Base-by-base conservation (phyloP, 345 rosid genomes). In the Balakata baccata region DNA sequence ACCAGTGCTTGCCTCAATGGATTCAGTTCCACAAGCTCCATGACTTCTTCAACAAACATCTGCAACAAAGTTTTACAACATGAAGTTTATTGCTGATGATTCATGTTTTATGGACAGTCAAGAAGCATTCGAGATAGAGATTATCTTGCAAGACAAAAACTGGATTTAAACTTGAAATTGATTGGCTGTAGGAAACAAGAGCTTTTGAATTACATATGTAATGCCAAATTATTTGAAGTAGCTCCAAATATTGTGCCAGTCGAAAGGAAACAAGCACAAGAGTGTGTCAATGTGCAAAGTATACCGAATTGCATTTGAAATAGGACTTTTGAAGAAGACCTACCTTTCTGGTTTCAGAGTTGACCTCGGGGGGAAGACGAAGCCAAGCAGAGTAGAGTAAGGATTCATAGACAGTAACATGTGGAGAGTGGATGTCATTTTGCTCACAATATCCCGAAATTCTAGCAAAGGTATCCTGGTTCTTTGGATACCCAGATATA, bases 11-110 rank as follows among this genome's bases (percentile, higher is more conserved):
- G 72, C 81, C 91, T 88, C 66, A 89, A 62, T 0, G 87, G 81
- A 4, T 80, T 84, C 70, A 94, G 76, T 68, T 94, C 98, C 79
- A 94, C 94, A 47, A 94, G 94, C 75, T 90, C 96, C 94, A 94
- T 92, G 49, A 94, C 94, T 84, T 91, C 93, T 71, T 94, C 94
- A 34, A 80, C 64, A 63, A 80, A 80, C 79, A 75, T 72, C 82
- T 80, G 70, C 34, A 23, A 10, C 12, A 56, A 18, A 49, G 64
- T 4, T 50, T 51, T 9, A 61, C 43, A 61, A 43, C 6, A 43
- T 43, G 47, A 43, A 43, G 47, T 43, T 43, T 4, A 43, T 43
- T 3, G 7, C 47, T 43, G 47, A 10, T 9, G 6, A 43, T 43
- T 43, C 47, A 43, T 43, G 47, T 8, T 7, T 43, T 43, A 43